Base-by-base conservation (phyloP, 169 alveolate genomes). In the Plasmodium relictum region DNA sequence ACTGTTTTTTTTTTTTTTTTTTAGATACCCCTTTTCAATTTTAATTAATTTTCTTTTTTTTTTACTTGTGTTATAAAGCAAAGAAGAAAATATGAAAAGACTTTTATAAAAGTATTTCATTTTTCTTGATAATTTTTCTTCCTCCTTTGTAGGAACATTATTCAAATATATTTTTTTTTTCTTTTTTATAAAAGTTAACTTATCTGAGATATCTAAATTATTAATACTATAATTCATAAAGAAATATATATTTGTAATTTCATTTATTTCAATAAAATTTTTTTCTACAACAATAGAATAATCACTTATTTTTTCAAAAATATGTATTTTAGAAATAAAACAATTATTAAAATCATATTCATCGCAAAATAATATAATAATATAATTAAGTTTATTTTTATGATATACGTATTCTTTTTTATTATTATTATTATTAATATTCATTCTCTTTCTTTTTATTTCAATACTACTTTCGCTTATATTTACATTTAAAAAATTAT, bases 341-440 rank as follows among this genome's bases (percentile, higher is more conserved):
- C 72, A 74, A 39, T 74, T 74, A 74, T 74, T 74, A 9, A 39
- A 16, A 42, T 74, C 24, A 6, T 61, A 0, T n/a, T 74, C 73
- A 16, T 74, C 88, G 59, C 73, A 74, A 59, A 74, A 42, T 59
- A 37, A 73, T n/a, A 74, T 8, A 12, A 18, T 18, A 20, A 74
- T 74, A 37, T 71, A 59, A 18, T 54, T 14, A 39, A 56, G 5
- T 12, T 70, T 48, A n/a, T 56, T 48, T 70, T 22, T 18, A 58
- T 65, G 8, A 9, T 69, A 22, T 22, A 10, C 3, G 6, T 45
- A 6, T 2, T 14, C 42, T 18, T 45, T 69, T 44, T 12, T 16
- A 18, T n/a, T 24, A 10, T 18, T 6, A 3, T 4, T 18, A 9
- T 16, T 14, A 44, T 26, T 5, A 2, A 0, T 26, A 8, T 42